Evolutionary conservation across 2,329 filamentous ascomycete genomes (phyloP).

Genomic region (Amauroascus niger): DNA sequence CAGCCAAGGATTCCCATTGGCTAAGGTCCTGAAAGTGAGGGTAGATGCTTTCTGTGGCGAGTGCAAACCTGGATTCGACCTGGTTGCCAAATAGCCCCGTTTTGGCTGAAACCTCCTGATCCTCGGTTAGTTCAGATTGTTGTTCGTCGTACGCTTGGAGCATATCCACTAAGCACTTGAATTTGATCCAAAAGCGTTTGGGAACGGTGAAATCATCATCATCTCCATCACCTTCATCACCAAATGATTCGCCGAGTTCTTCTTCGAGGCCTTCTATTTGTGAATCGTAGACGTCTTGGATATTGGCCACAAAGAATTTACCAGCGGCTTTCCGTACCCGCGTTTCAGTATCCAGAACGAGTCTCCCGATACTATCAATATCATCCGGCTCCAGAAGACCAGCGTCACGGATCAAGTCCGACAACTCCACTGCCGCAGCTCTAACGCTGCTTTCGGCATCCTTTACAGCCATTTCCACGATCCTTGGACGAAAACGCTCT

Average conservation of each 20-base stretch:
- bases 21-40: constrained; percentile 70
- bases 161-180: constrained; percentile 81
- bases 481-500: constrained; percentile 73
- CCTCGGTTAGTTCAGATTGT: constrained; percentile 29
- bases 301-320: constrained; percentile 79
- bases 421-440: constrained; percentile 66
- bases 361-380: constrained; percentile 74
- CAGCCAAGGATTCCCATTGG: constrained; percentile 79
- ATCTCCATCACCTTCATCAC: constrained; percentile 57
- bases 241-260: constrained; percentile 63
- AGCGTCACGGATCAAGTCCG: constrained; percentile 70
- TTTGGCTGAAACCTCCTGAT: constrained; percentile 19
- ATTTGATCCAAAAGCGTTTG: constrained; percentile 74
- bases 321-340: constrained; percentile 82
- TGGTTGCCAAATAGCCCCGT: constrained; percentile 45
- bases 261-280: constrained; percentile 79
- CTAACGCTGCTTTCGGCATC: constrained; percentile 76
- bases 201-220: constrained; percentile 62
- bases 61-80: constrained; percentile 69
- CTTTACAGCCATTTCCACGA: constrained; percentile 85
- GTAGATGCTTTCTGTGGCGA: constrained; percentile 77
- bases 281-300: constrained; percentile 68
- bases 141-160: constrained; percentile 71
- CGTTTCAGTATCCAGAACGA: constrained; percentile 80
- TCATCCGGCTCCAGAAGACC: constrained; percentile 86